phyloP scores from a whole-genome alignment of 2,329 filamentous ascomycete species.

The Phialophora tarda region DNA sequence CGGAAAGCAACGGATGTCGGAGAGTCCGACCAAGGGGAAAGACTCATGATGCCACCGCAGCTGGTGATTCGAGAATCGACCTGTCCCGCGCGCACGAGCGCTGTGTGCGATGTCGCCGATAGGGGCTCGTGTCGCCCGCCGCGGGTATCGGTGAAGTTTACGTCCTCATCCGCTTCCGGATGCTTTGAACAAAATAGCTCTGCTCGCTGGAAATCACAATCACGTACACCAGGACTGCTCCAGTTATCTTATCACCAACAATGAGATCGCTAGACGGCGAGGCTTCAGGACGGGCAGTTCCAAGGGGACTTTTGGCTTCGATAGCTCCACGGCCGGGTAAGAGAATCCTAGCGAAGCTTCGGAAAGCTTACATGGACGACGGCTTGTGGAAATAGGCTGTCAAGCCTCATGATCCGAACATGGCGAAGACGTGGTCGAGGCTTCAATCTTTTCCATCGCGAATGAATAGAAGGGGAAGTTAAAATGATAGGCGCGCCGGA shows the following conservation, averaged over 20 bases:
- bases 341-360: slow-evolving; percentile 3
- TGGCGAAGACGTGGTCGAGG: neutral
- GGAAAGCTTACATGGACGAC: slow-evolving; percentile 14
- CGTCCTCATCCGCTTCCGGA: too few species aligned
- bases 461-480: neutral
- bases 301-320: slow-evolving; percentile 7
- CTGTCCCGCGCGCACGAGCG: too few species aligned
- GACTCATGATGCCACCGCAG: neutral
- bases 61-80: neutral
- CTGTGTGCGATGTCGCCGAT: too few species aligned
- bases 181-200: too few species aligned
- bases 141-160: too few species aligned
- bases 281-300: neutral
- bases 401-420: neutral
- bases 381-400: slow-evolving; percentile 5
- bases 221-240: too few species aligned
- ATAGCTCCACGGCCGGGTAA: slow-evolving; percentile 9
- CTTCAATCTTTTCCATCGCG: neutral
- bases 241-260: too few species aligned
- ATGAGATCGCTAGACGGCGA: too few species aligned
- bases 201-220: too few species aligned
- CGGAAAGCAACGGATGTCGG: neutral
- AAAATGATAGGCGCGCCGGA: neutral
- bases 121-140: too few species aligned
- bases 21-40: neutral